These are phyloP conservation scores for Neocucurbitaria cava DNA, from an alignment of 2,329 filamentous ascomycete species.

Conservation along the genomic window DNA sequence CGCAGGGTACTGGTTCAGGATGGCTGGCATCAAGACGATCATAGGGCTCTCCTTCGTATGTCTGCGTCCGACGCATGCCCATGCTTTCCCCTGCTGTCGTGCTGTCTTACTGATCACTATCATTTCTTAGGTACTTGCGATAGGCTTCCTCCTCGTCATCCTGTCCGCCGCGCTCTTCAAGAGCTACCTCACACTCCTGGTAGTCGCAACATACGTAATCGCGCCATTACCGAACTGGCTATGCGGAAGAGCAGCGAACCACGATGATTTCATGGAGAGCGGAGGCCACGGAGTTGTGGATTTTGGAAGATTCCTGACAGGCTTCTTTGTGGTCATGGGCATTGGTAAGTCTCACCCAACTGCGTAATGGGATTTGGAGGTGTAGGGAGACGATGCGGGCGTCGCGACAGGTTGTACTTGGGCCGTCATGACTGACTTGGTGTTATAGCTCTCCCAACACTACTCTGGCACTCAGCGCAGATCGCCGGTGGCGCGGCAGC, in stretches of 20 bases:
- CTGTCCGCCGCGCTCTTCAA: slow-evolving; percentile 95
- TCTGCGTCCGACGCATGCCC: slow-evolving; percentile 27
- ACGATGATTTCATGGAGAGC: slow-evolving; percentile 93
- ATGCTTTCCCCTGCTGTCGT: slow-evolving; percentile 5
- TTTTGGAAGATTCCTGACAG: slow-evolving; percentile 91
- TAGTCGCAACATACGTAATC: slow-evolving; percentile 93
- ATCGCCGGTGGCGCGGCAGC: slow-evolving; percentile 87
- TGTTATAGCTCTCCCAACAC: slow-evolving; percentile 76
- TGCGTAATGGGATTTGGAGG: background rate
- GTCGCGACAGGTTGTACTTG: background rate
- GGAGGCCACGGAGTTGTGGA: slow-evolving; percentile 86
- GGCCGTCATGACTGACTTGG: slow-evolving; percentile 16
- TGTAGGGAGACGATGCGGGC: background rate
- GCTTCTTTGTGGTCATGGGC: slow-evolving; percentile 96
- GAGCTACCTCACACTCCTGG: slow-evolving; percentile 92
- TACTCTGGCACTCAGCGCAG: slow-evolving; percentile 85
- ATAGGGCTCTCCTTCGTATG: slow-evolving; percentile 96
- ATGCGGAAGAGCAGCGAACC: slow-evolving; percentile 84
- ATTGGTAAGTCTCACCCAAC: slow-evolving; percentile 71
- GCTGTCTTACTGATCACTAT: slow-evolving; percentile 3
- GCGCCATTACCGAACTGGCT: slow-evolving; percentile 97
- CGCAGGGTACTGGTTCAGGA: slow-evolving; percentile 44
- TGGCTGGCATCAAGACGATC: slow-evolving; percentile 97
- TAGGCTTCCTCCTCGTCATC: slow-evolving; percentile 98
- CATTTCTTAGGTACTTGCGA: slow-evolving; percentile 79